Percentiles rank a stretch among this genome's conserved stretches.
These are phyloP conservation scores for Auriscalpium orientale DNA, from an alignment of 768 basidiomycete species.

Conservation along the genomic window DNA sequence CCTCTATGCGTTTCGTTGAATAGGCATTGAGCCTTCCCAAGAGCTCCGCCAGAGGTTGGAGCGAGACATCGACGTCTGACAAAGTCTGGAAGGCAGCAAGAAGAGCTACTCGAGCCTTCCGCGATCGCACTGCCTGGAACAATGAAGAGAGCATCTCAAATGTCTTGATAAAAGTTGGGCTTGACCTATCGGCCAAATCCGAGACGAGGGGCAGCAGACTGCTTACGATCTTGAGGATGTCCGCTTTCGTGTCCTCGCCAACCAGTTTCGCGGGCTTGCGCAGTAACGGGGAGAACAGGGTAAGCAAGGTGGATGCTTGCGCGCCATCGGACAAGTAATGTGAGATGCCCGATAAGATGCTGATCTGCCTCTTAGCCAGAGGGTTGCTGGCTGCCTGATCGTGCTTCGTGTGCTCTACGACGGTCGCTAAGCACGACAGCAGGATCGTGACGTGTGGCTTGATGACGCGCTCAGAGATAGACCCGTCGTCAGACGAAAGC, in stretches of 20 bases:
- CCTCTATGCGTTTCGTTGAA: conserved; percentile 73
- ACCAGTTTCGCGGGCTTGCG: conserved; percentile 69
- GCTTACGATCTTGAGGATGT: conserved; percentile 66
- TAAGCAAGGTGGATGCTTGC: conserved; percentile 68
- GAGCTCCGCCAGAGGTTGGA: conserved; percentile 44
- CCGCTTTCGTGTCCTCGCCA: conserved; percentile 79
- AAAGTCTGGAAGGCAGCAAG: conserved; percentile 55
- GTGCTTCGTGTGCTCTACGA: conserved; percentile 59
- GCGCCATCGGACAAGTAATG: conserved; percentile 59
- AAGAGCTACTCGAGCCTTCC: conserved; percentile 63
- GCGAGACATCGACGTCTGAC: conserved; percentile 35
- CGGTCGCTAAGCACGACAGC: conserved; percentile 58
- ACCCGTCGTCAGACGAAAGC: conserved; percentile 42
- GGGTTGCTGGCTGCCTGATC: conserved; percentile 44
- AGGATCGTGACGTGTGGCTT: conserved; percentile 66
- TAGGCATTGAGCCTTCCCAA: conserved; percentile 77
- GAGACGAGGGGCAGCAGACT: conserved; percentile 61
- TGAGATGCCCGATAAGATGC: conserved; percentile 72
- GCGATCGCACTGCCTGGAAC: conserved; percentile 69
- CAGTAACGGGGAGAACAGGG: conserved; percentile 71
- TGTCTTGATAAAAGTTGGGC: conserved; percentile 39
- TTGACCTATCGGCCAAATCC: conserved; percentile 42
- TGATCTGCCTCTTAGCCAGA: conserved; percentile 75
- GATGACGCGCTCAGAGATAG: conserved; percentile 45
- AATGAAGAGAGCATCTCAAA: conserved; percentile 67